A percentile compares a stretch with the other conserved stretches of the same genome.
These are phyloP conservation scores for Otatea glauca DNA, from an alignment of 176 grass and related monocot genomes.

Conservation along the genomic window DNA sequence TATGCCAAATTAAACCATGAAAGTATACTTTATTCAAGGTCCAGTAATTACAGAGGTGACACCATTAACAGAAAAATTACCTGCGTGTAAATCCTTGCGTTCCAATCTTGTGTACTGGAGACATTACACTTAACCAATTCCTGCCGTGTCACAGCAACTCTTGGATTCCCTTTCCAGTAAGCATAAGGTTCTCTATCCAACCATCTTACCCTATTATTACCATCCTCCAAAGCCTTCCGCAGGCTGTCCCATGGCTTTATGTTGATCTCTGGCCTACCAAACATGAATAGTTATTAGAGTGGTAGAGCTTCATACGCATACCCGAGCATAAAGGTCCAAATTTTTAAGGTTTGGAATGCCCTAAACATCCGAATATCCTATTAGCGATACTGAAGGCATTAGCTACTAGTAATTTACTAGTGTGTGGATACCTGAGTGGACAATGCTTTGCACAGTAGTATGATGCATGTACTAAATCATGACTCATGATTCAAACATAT, in stretches of 20 bases:
- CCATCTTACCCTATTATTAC: conserved; percentile 59
- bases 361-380: not conserved
- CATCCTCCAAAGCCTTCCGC: conserved; percentile 54
- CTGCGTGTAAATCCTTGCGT: conserved; percentile 77
- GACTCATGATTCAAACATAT: not conserved
- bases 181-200: conserved; percentile 77
- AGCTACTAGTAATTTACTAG: not conserved
- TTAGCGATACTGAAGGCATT: not conserved
- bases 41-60: not conserved
- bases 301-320: conserved; percentile 19
- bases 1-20: not conserved
- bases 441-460: not conserved
- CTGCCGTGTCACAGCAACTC: conserved; percentile 56
- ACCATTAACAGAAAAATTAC: conserved; percentile 39
- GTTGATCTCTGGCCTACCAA: conserved; percentile 85
- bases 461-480: not conserved
- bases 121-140: conserved; percentile 83
- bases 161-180: conserved; percentile 94
- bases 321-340: not conserved
- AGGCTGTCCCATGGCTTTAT: conserved; percentile 83
- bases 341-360: conserved; percentile 2
- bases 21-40: conserved; percentile 5
- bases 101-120: conserved; percentile 70
- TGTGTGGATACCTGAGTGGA: not conserved
- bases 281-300: conserved; percentile 1